Evolutionary conservation across 306 rosid species (phyloP).

Genomic region (Parietaria judaica): DNA sequence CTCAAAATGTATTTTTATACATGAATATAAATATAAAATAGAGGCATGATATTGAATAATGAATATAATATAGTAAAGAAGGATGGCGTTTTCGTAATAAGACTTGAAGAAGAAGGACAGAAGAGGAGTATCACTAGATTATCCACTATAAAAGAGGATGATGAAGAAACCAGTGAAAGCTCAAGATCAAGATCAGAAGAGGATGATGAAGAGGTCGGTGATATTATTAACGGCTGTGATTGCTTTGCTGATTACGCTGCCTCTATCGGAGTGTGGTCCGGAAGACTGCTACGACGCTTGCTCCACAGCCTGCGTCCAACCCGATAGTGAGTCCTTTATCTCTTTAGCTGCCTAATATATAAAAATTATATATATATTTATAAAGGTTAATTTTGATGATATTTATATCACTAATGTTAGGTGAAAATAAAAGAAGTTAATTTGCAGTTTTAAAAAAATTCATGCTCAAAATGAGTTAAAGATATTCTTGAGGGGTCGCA

Average conservation of each 20-base stretch:
- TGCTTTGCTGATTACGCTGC: background rate
- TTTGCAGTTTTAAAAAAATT: too few species aligned
- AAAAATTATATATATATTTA: too few species aligned
- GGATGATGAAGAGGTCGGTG: background rate
- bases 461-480: too few species aligned
- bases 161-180: background rate
- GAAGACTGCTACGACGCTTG: conserved; percentile 4
- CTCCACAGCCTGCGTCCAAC: conserved; percentile 7
- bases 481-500: too few species aligned
- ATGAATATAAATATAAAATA: too few species aligned
- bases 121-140: background rate
- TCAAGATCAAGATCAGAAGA: background rate
- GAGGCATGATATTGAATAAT: too few species aligned
- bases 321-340: background rate
- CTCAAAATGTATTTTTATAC: too few species aligned
- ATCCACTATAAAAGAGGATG: background rate
- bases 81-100: conserved; percentile 4
- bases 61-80: too few species aligned
- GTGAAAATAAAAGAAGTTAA: background rate
- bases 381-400: too few species aligned
- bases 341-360: too few species aligned
- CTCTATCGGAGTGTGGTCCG: background rate
- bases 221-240: background rate
- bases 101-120: background rate
- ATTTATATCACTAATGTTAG: too few species aligned